Base-by-base conservation (phyloP, 768 basidiomycete genomes). In the Fomitopsis serialis region DNA sequence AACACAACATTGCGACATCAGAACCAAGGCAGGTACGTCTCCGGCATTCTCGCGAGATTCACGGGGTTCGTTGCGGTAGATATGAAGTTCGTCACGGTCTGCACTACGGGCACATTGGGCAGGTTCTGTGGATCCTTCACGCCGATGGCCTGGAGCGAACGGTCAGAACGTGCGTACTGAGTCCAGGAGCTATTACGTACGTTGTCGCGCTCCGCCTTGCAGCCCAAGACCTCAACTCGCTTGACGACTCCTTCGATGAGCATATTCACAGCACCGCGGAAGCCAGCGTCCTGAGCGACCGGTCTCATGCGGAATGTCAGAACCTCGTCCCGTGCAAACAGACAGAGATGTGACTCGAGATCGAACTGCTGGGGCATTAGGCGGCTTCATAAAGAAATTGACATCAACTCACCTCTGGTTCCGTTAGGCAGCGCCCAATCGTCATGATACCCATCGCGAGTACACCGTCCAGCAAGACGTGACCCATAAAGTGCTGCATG, bases 251-350 rank as follows among this genome's bases (percentile, higher is more conserved):
- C 78, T 8, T 92, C 88, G 19, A 81, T 78, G 52, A 78, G 78
- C 29, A 78, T 74, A 19, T 82, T 79, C 19, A 80, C 74, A 32
- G 75, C 73, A 21, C 74, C 72, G 42, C 82, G 78, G 72, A 85
- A 85, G 27, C 76, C 65, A 11, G 69, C 50, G 63, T 92, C 89
- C 47, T 81, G 70, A 29, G 76, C 74, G 69, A 76, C 79, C 13
- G 79, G 77, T 48, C 81, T 78, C 51, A 75, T 76, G 49, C 80
- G 78, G 89, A 89, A 92, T 11, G 79, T 76, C 60, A 85, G 77
- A 43, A 98, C 89, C 70, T 99, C 97, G 63, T 99, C 97, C 42
- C 94, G 82, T 24, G 91, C 82, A 66, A 96, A 96, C 49, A 99
- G 75, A 58, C 89, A 89, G 4, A 99, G 78, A 54, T 92, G 91